Evolutionary conservation across 164 flowering plant genomes (phyloP).

Genomic region (Magnolia changhungtana): DNA sequence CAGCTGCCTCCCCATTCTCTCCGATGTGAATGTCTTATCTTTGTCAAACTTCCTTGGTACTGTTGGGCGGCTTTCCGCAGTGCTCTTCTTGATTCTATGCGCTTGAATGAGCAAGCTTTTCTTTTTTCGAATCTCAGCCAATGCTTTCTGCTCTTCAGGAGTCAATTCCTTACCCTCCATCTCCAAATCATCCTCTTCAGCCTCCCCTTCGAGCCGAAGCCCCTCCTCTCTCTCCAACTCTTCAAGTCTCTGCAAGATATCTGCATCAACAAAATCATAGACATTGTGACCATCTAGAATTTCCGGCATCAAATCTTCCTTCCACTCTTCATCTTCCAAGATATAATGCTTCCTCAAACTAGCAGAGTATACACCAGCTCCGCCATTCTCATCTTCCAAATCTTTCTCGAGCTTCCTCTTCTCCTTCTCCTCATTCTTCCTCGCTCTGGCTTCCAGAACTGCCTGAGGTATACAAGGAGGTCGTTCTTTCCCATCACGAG

Average conservation of each 20-base stretch:
- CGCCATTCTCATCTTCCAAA: constrained; percentile 78
- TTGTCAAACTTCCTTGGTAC: constrained; percentile 86
- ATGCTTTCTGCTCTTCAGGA: constrained; percentile 56
- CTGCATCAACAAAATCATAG: constrained; percentile 73
- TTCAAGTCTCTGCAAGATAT: constrained; percentile 65
- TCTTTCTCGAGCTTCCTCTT: constrained; percentile 78
- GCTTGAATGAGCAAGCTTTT: constrained; percentile 71
- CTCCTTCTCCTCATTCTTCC: constrained; percentile 55
- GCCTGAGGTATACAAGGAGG: constrained; percentile 82
- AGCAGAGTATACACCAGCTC: constrained; percentile 87
- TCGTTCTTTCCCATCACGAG: constrained; percentile 77
- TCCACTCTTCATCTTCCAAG: constrained; percentile 75
- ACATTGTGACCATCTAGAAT: constrained; percentile 93
- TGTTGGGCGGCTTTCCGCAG: constrained; percentile 69
- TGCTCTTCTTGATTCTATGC: constrained; percentile 85
- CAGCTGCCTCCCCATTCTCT: constrained; percentile 92
- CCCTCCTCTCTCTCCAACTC: constrained; percentile 82
- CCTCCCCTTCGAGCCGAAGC: constrained; percentile 42
- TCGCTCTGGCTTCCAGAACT: constrained; percentile 63
- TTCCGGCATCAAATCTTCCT: constrained; percentile 79
- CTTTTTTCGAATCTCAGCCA: constrained; percentile 73
- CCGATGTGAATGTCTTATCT: constrained; percentile 54
- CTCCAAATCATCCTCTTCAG: constrained; percentile 55
- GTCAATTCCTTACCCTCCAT: constrained; percentile 61
- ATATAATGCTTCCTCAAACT: constrained; percentile 71